A percentile compares a stretch with the other conserved stretches of the same genome.
These are phyloP conservation scores for Cercospora beticola DNA, from an alignment of 2,329 filamentous ascomycete genomes.

Conservation along the genomic window DNA sequence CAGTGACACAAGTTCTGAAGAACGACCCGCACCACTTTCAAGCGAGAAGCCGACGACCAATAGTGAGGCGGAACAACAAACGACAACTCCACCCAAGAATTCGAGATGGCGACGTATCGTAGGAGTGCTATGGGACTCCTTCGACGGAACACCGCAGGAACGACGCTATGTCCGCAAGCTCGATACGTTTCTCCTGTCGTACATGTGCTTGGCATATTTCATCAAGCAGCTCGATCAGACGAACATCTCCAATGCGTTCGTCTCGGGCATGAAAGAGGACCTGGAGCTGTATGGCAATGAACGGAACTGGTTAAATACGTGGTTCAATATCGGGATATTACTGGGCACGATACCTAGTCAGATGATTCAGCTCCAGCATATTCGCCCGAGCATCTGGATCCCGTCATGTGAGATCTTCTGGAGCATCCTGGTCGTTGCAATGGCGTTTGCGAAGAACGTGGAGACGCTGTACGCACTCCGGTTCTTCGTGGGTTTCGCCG, in stretches of 20 bases:
- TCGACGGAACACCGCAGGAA: conserved; percentile 16
- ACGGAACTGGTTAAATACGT: conserved; percentile 18
- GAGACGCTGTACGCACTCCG: conserved; percentile 12
- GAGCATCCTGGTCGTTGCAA: conserved; percentile 38
- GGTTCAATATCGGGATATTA: conserved; percentile 21
- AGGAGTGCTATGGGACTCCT: conserved; percentile 13
- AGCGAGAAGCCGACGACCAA: not conserved
- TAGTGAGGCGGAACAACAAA: conserved; percentile 3
- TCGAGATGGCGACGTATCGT: conserved; percentile 16
- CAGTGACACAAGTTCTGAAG: not conserved
- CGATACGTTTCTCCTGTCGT: conserved; percentile 13
- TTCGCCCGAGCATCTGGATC: conserved; percentile 51
- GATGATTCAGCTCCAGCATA: conserved; percentile 48
- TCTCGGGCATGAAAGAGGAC: conserved; percentile 46
- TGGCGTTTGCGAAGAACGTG: conserved; percentile 18
- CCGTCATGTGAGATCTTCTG: conserved; percentile 50
- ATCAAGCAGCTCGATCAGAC: conserved; percentile 20
- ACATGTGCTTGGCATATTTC: conserved; percentile 17
- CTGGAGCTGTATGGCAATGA: conserved; percentile 13
- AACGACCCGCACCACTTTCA: not conserved
- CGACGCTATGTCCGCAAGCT: conserved; percentile 17
- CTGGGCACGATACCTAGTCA: conserved; percentile 18
- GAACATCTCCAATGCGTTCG: conserved; percentile 41
- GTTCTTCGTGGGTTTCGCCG: conserved; percentile 13
- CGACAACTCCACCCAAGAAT: not conserved